Base-by-base conservation (phyloP, 2,329 filamentous ascomycete genomes). In the Penicillium nordicum region DNA sequence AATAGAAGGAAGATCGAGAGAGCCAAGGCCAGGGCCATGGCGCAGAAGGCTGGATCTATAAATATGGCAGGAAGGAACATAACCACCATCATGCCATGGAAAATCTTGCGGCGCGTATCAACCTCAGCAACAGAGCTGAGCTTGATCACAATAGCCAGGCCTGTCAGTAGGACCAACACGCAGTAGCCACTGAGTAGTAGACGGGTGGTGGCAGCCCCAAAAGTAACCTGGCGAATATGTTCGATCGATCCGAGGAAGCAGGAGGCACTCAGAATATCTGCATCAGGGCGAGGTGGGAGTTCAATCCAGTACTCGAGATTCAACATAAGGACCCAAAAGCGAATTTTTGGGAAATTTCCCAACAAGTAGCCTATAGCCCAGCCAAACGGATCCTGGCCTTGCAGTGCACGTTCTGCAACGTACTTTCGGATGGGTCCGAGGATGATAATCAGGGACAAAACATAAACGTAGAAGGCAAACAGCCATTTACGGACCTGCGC, bases 61-160 rank as follows among this genome's bases (percentile, higher is more conserved):
- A 86, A 97, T 2, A 88, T 89, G 1, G 90, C 86, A 0, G 94
- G 92, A 2, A 97, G 81, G 54, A 99, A 87, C 90, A 99, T 97
- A 54, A 86, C 86, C 8, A 97, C 93, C 89, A 97, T 97, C 82
- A 93, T 96, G 64, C 95, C 95, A 73, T 99, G 94, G 72, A 99
- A 99, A 25, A 97, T 90, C 74, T 99, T 99, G 49, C 94, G 86
- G 48, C 94, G 85, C 1, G 94, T 99, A 75, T 99, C 94, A 45
- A 99, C 93, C 74, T 97, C 92, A 63, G 89, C 92, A 48, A 90
- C 79, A 3, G 85, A 79, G 40, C 88, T 89, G 37, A 96, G 82
- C 41, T 82, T 84, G 50, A 94, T 84, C 8, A 97, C 90, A 4
- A 89, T 80, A 10, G 85, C 76, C 36, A 97, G 80, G 0, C 93